phyloP scores from a whole-genome alignment of 1,139 yeast species.

The Candida sp. region DNA sequence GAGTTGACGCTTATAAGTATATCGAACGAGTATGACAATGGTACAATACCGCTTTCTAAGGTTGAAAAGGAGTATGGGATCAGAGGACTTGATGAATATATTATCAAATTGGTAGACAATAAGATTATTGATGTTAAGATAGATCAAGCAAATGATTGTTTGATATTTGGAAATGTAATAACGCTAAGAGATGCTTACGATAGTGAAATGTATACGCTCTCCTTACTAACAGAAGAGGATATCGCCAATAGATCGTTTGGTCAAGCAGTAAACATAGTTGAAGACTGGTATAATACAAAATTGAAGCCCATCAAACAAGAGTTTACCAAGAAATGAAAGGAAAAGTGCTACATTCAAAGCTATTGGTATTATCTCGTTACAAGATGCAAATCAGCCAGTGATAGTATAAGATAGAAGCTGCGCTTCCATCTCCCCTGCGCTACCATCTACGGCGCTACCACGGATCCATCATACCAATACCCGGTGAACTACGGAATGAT shows the following conservation, averaged over 20 bases:
- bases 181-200: conserved; percentile 31
- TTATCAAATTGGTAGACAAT: conserved; percentile 24
- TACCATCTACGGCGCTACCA: too few species aligned
- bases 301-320: conserved; percentile 8
- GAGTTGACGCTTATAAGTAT: conserved; percentile 25
- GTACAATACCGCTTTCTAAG: conserved; percentile 11
- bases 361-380: too few species aligned
- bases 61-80: conserved; percentile 17
- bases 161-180: conserved; percentile 16
- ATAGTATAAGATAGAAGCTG: too few species aligned
- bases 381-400: too few species aligned
- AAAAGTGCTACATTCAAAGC: too few species aligned
- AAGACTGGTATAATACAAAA: conserved; percentile 18
- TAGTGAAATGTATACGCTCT: conserved; percentile 14
- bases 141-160: conserved; percentile 19
- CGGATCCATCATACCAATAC: too few species aligned
- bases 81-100: conserved; percentile 11
- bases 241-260: conserved; percentile 16
- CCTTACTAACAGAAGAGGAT: conserved; percentile 19
- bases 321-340: neutral
- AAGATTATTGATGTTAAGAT: conserved; percentile 23
- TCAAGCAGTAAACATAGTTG: conserved; percentile 13
- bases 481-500: too few species aligned
- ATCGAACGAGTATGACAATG: conserved; percentile 21
- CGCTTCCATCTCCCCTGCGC: too few species aligned